phyloP scores from a whole-genome alignment of 2,329 filamentous ascomycete genomes.

The Colletotrichum cordylinicola region DNA sequence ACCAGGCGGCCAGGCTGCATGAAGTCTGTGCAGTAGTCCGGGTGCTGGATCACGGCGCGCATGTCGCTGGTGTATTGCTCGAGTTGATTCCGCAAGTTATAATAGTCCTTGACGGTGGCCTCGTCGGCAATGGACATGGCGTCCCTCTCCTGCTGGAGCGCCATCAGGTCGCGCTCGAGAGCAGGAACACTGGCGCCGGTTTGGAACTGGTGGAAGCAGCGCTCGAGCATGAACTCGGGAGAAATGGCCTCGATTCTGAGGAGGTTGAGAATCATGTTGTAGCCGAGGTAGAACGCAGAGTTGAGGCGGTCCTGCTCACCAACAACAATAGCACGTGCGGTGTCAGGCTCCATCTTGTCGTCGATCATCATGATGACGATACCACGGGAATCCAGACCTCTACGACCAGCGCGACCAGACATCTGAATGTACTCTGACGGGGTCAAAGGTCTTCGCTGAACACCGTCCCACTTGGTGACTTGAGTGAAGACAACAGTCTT shows the following conservation, averaged over 20 bases:
- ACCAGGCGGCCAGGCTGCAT: constrained; percentile 88
- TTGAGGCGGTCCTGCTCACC: constrained; percentile 97
- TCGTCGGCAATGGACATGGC: constrained; percentile 84
- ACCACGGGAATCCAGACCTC: constrained; percentile 96
- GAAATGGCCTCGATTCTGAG: constrained; percentile 99
- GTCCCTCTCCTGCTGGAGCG: constrained; percentile 77
- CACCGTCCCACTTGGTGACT: constrained; percentile 93
- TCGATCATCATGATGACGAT: constrained; percentile 99
- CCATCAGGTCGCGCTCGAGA: constrained; percentile 82
- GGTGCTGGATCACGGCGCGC: constrained; percentile 89
- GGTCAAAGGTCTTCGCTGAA: constrained; percentile 80
- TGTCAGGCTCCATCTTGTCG: constrained; percentile 91
- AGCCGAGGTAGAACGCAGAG: constrained; percentile 95
- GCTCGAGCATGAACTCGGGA: constrained; percentile 98
- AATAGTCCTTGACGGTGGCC: constrained; percentile 90
- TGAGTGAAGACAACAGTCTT: constrained; percentile 99
- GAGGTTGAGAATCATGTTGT: constrained; percentile 98
- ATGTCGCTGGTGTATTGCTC: constrained; percentile 87
- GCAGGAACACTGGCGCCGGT: constrained; percentile 86
- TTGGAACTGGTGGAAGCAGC: constrained; percentile 98
- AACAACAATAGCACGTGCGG: constrained; percentile 94
- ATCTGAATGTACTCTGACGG: constrained; percentile 98
- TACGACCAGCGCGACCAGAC: constrained; percentile 95
- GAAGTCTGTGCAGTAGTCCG: constrained; percentile 83
- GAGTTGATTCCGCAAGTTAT: constrained; percentile 85